Evolutionary conservation across 495 filamentous ascomycete genomes (phyloP).

Genomic region (Daldinia decipiens): DNA sequence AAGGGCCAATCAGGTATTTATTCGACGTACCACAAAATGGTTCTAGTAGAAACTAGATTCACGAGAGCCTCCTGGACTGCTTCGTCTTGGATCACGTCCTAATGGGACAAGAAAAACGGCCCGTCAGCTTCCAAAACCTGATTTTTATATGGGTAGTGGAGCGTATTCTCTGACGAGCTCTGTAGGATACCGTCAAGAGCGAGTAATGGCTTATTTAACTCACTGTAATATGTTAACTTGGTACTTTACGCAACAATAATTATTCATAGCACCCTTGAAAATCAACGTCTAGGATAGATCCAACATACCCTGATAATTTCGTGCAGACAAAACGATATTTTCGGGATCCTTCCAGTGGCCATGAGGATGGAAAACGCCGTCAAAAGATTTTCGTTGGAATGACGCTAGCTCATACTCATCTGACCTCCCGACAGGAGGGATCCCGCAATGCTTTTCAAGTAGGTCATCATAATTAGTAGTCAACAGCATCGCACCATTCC

Average conservation of each 20-base stretch:
- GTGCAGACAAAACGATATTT: not conserved
- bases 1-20: not conserved
- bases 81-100: not conserved
- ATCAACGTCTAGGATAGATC: not conserved
- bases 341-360: not conserved
- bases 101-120: not conserved
- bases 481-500: not conserved
- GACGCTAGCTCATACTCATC: not conserved
- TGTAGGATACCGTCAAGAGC: not conserved
- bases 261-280: not conserved
- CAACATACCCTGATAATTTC: not conserved
- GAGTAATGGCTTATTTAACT: not conserved
- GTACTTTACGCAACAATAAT: not conserved
- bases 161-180: not conserved
- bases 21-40: not conserved
- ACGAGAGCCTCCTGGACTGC: not conserved
- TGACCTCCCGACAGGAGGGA: not conserved
- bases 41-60: not conserved
- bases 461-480: not conserved
- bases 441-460: not conserved
- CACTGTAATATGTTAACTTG: not conserved
- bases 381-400: not conserved
- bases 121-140: too few species aligned
- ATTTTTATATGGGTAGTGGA: too few species aligned
- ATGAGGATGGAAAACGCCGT: not conserved